phyloP scores from a whole-genome alignment of 129 eudicot species.

The Calendula officinalis region DNA sequence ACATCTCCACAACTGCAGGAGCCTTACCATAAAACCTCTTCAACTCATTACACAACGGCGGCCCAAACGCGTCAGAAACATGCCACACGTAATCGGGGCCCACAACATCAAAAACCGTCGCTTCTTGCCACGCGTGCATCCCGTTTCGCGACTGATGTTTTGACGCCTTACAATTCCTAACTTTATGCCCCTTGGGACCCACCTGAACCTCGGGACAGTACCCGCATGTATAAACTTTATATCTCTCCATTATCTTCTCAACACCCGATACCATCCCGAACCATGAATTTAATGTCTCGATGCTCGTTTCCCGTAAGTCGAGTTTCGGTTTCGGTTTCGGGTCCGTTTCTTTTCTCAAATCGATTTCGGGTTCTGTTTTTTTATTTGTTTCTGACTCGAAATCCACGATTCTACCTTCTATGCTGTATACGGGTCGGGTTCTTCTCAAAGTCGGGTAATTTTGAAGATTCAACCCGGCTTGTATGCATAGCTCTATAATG shows the following conservation, averaged over 20 bases:
- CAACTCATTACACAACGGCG: conserved; percentile 35
- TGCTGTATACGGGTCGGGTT: conserved; percentile 57
- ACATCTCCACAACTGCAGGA: conserved; percentile 50
- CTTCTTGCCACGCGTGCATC: conserved; percentile 78
- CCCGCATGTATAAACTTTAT: conserved; percentile 60
- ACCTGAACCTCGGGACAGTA: conserved; percentile 76
- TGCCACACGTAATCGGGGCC: conserved; percentile 62
- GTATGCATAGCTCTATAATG: conserved; percentile 59
- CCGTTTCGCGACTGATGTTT: conserved; percentile 66
- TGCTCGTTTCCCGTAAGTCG: conserved; percentile 33
- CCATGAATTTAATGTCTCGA: conserved; percentile 49
- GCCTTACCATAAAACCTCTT: conserved; percentile 54
- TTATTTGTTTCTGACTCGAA: conserved; percentile 35
- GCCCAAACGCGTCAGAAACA: conserved; percentile 30
- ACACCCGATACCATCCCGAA: conserved; percentile 53
- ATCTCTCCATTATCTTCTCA: conserved; percentile 60
- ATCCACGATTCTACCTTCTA: conserved; percentile 69
- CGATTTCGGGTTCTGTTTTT: conserved; percentile 3
- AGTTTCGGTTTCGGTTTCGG: conserved; percentile 2
- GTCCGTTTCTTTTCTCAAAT: conserved; percentile 18
- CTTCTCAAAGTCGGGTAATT: conserved; percentile 55
- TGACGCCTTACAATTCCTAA: conserved; percentile 61
- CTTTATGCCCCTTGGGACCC: conserved; percentile 75
- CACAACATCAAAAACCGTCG: conserved; percentile 58
- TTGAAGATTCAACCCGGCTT: conserved; percentile 59